phyloP scores from a whole-genome alignment of 1,139 yeast genomes.

The Sugiyamaella neomexicana region DNA sequence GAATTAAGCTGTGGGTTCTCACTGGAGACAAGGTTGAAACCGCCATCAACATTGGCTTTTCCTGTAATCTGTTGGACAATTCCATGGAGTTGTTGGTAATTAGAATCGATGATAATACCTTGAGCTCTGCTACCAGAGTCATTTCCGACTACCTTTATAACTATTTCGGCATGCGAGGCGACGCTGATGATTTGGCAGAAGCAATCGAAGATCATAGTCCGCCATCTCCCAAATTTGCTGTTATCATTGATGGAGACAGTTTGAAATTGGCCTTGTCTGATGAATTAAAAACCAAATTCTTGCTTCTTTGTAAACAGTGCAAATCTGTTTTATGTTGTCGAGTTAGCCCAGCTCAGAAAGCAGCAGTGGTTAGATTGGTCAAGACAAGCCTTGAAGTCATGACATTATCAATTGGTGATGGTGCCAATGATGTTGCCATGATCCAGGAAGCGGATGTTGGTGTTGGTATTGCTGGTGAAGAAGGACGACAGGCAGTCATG shows the following conservation, averaged over 20 bases:
- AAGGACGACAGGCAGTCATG: constrained; percentile 98
- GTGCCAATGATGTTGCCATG: constrained; percentile 98
- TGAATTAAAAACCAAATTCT: constrained; percentile 65
- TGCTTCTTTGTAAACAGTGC: constrained; percentile 88
- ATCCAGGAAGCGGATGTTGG: constrained; percentile 98
- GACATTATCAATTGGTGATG: constrained; percentile 96
- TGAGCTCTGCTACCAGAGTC: constrained; percentile 53
- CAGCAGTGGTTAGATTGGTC: constrained; percentile 90
- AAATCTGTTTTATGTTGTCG: constrained; percentile 93
- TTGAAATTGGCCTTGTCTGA: constrained; percentile 68
- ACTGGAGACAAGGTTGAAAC: constrained; percentile 98
- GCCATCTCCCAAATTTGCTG: constrained; percentile 75
- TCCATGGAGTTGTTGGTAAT: constrained; percentile 85
- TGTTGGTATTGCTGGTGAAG: constrained; percentile 97
- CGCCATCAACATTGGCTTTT: constrained; percentile 95
- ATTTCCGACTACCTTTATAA: constrained; percentile 60
- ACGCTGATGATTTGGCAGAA: constrained; percentile 54
- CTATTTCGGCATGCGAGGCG: constrained; percentile 65
- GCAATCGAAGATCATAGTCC: constrained; percentile 75
- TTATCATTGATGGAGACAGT: constrained; percentile 92
- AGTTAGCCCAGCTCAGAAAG: constrained; percentile 96
- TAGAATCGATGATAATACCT: constrained; percentile 46
- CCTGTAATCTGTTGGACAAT: constrained; percentile 84
- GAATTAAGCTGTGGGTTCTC: constrained; percentile 93
- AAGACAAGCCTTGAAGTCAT: constrained; percentile 76